These are phyloP conservation scores for Erigeron canadensis DNA, from an alignment of 129 eudicot species.

Conservation along the genomic window DNA sequence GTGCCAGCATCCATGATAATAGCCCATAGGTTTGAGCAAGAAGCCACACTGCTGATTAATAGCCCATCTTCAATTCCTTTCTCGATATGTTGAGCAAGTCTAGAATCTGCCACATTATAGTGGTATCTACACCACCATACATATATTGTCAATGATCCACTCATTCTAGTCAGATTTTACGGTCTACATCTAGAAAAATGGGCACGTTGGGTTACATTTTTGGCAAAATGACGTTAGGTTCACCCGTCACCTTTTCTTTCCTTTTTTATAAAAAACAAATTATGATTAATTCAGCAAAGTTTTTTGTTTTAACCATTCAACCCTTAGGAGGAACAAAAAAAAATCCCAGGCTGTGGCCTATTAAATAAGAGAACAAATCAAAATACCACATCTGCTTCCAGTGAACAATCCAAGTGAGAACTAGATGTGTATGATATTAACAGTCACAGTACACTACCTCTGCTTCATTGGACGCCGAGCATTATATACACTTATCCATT, in stretches of 20 bases:
- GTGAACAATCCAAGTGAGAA: neutral
- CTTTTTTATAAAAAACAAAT: too few relatives aligned
- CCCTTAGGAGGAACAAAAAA: too few relatives aligned
- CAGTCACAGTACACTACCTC: slow-evolving; percentile 39
- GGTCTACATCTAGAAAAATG: neutral
- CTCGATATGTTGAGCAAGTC: slow-evolving; percentile 70
- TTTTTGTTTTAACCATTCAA: too few relatives aligned
- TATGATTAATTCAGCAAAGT: too few relatives aligned
- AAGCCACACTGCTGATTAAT: slow-evolving; percentile 76
- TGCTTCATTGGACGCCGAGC: slow-evolving; percentile 90
- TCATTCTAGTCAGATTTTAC: neutral
- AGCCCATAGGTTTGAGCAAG: slow-evolving; percentile 79
- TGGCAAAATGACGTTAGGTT: too few relatives aligned
- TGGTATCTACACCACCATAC: slow-evolving; percentile 61
- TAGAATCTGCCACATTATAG: slow-evolving; percentile 70
- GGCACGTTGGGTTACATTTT: neutral
- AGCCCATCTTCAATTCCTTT: slow-evolving; percentile 86
- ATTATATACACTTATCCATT: slow-evolving; percentile 90
- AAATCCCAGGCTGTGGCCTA: too few relatives aligned
- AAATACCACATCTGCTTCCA: neutral
- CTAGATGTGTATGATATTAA: neutral
- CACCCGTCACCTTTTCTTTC: too few relatives aligned
- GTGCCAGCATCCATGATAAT: slow-evolving; percentile 91
- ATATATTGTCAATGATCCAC: neutral
- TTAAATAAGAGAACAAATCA: too few relatives aligned